Evolutionary conservation across 108 stramenopile species (phyloP), one percentile per base, ranked within the genome.

Genomic region (Cyclotella baltica): DNA sequence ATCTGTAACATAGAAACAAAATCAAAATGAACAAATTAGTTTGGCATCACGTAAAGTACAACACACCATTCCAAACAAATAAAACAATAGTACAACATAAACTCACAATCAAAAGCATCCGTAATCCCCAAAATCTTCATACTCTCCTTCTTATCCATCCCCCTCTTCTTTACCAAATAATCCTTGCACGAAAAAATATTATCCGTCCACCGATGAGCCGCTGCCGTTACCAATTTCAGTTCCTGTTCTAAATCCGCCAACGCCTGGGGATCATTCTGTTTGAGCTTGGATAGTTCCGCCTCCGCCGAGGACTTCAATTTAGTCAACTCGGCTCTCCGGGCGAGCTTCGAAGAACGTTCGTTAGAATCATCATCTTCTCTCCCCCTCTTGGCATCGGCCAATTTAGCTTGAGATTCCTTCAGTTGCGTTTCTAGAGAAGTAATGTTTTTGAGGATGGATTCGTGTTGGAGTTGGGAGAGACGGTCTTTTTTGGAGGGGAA

Each of bases 121-220:
- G 86, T 89, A 50, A 93, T 91, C 29, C 85, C 88, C 58, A 93
- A 68, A 62, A 85, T 70, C 51, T 77, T 75, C 46, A 72, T 80
- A 27, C 89, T 95, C 67, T 95, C 93, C 84, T 94, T 95, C 73
- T 88, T 92, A 15, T 75, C 75, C 88, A 94, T 93, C 4, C 95
- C 93, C n/a, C 90, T 80, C 84, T 97, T 97, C 87, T 97, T 97
- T 58, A 89, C 85, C 52, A 97, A 75, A 66, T 95, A 97, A 72
- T 78, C 73, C 67, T 87, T 81, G 78, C 87, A 87, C 22, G 87
- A 82, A 76, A 93, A 97, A 48, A 95, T 91, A 67, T 97, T 97
- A 71, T 97, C 97, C 70, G 97, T 97, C 97, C 95, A 97, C 0
- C 97, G 88, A 82, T 96, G 77, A 3, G 97, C 97, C 0, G 93